These are phyloP conservation scores for Vigna angularis DNA, from an alignment of 306 rosid genomes.

Conservation along the genomic window DNA sequence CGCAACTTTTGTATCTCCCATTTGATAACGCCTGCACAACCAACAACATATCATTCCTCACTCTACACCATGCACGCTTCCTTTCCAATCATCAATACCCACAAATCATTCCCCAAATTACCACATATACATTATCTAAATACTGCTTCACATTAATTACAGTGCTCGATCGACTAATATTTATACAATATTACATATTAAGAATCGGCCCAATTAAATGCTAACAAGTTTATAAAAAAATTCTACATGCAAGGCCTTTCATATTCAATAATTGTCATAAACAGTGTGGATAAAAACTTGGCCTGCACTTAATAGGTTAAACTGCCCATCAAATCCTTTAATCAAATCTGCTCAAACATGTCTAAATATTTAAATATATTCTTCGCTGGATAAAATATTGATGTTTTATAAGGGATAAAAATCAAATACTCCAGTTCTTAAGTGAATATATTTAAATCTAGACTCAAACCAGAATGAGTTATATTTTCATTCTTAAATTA, in stretches of 20 bases:
- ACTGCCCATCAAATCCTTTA: neutral
- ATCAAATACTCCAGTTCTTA: no score
- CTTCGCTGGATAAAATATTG: no score
- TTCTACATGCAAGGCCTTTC: neutral
- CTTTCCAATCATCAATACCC: no score
- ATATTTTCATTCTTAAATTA: neutral
- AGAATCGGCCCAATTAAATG: no score
- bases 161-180: no score
- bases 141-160: no score
- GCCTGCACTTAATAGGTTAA: neutral
- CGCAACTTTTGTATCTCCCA: conserved; percentile 68
- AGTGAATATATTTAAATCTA: neutral
- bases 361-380: neutral
- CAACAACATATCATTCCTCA: conserved; percentile 7
- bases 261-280: neutral
- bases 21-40: conserved; percentile 58
- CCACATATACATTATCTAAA: no score
- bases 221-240: no score
- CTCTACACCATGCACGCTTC: no score
- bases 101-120: no score
- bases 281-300: neutral
- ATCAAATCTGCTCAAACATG: neutral
- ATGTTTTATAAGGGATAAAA: neutral
- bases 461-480: neutral
- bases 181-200: no score